phyloP scores from a whole-genome alignment of 345 rosid species.

The Eucalyptus curtisii region DNA sequence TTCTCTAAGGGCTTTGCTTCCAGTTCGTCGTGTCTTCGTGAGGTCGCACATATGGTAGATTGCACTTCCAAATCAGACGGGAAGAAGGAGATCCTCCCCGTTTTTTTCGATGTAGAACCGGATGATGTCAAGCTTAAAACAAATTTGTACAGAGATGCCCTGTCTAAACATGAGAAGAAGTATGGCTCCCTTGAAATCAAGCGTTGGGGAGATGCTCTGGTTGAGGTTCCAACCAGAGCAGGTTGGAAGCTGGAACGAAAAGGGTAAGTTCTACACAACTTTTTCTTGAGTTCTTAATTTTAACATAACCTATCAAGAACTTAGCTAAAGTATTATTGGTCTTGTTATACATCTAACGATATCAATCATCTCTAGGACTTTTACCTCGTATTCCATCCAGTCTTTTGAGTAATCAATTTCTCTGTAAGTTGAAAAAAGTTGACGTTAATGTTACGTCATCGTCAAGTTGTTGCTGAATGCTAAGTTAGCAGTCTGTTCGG shows the following conservation, averaged over 20 bases:
- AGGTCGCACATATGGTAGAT: neutral
- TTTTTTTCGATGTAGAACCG: neutral
- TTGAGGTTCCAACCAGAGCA: neutral
- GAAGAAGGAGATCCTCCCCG: neutral
- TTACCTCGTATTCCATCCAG: neutral
- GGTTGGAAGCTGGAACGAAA: neutral
- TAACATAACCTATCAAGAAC: neutral
- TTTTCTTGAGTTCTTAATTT: neutral
- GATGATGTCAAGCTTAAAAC: neutral
- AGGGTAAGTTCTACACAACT: neutral
- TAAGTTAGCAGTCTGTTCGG: neutral
- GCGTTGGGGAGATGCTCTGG: neutral
- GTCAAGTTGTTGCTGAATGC: neutral
- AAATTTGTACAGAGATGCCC: neutral
- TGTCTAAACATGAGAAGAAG: neutral
- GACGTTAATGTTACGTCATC: neutral
- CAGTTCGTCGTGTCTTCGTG: neutral
- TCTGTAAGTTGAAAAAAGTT: neutral
- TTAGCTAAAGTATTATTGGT: neutral
- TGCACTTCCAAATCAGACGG: neutral
- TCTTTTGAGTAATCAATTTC: neutral
- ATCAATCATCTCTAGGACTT: neutral
- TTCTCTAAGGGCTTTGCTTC: neutral
- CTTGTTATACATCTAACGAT: neutral
- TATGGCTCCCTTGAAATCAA: neutral